Evolutionary conservation across 2,329 filamentous ascomycete species (phyloP).

Genomic region (Aureobasidium leucospermi): DNA sequence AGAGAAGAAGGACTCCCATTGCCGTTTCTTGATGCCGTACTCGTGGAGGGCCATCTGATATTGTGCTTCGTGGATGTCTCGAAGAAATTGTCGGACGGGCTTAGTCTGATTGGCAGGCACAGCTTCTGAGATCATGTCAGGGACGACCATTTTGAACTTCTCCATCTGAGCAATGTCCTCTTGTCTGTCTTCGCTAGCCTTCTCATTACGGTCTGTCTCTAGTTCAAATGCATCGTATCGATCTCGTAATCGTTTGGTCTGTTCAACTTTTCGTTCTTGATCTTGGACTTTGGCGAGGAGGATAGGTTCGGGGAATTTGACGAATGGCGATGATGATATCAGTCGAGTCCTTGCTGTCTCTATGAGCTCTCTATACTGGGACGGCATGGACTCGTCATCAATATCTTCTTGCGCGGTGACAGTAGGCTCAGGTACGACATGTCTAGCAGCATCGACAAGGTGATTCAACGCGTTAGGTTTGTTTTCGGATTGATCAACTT

Average conservation of each 20-base stretch:
- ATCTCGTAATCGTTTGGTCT: slow-evolving; percentile 75
- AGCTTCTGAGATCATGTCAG: slow-evolving; percentile 88
- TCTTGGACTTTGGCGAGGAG: slow-evolving; percentile 86
- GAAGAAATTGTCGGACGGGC: slow-evolving; percentile 86
- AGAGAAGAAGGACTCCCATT: slow-evolving; percentile 93
- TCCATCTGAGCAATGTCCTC: slow-evolving; percentile 22
- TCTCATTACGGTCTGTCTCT: slow-evolving; percentile 38
- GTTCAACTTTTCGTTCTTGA: slow-evolving; percentile 75
- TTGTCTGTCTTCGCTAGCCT: slow-evolving; percentile 27
- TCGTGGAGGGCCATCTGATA: slow-evolving; percentile 92
- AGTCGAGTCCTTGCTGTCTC: slow-evolving; percentile 89
- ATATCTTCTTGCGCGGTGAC: background rate
- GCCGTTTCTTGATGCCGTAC: slow-evolving; percentile 86
- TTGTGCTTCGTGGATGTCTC: slow-evolving; percentile 91
- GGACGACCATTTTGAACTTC: slow-evolving; percentile 83
- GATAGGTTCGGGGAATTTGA: slow-evolving; percentile 91
- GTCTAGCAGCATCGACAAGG: slow-evolving; percentile 12
- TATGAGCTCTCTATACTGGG: slow-evolving; percentile 92
- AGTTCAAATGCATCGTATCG: slow-evolving; percentile 49
- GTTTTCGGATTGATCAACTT: background rate
- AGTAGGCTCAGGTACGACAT: slow-evolving; percentile 1
- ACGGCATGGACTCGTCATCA: slow-evolving; percentile 52
- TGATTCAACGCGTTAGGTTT: slow-evolving; percentile 6
- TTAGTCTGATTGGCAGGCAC: slow-evolving; percentile 77
- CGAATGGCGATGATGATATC: slow-evolving; percentile 89